phyloP scores from a whole-genome alignment of 805 yeast species.

The Myxozyma sirexii region DNA sequence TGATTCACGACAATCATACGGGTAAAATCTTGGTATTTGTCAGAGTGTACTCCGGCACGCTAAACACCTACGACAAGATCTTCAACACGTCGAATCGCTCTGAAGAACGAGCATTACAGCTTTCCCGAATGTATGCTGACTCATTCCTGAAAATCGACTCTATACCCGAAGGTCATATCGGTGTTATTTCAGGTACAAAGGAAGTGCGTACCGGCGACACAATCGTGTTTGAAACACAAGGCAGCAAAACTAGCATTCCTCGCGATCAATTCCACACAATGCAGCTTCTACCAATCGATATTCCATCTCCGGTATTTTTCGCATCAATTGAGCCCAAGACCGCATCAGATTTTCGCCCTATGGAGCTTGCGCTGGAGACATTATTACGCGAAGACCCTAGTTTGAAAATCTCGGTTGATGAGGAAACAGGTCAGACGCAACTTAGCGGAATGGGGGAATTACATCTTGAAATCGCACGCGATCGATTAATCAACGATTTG shows the following conservation, averaged over 20 bases:
- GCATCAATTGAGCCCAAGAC: constrained; percentile 81
- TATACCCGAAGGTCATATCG: constrained; percentile 80
- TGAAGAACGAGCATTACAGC: constrained; percentile 64
- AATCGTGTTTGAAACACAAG: constrained; percentile 51
- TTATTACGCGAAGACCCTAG: constrained; percentile 91
- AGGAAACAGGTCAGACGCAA: constrained; percentile 85
- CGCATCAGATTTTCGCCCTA: constrained; percentile 72
- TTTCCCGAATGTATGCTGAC: constrained; percentile 87
- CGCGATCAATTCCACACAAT: constrained; percentile 1
- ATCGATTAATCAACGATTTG: constrained; percentile 76
- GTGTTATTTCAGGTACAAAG: constrained; percentile 77
- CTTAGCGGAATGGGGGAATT: constrained; percentile 97
- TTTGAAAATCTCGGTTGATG: constrained; percentile 65
- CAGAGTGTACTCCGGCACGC: constrained; percentile 81
- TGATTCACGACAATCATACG: constrained; percentile 72
- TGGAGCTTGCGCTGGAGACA: constrained; percentile 68
- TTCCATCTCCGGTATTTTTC: constrained; percentile 93
- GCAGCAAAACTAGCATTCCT: constrained; percentile 26
- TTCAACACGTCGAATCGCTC: constrained; percentile 71
- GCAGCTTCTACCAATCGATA: constrained; percentile 67
- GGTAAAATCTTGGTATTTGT: constrained; percentile 83
- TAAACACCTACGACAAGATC: constrained; percentile 64
- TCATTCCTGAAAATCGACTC: constrained; percentile 68
- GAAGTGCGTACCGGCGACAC: constrained; percentile 91
- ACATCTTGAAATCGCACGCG: constrained; percentile 85